Evolutionary conservation across 352 stramenopile species (phyloP), one percentile per base, ranked within the genome.

Genomic region (Globisporangium nodosum): DNA sequence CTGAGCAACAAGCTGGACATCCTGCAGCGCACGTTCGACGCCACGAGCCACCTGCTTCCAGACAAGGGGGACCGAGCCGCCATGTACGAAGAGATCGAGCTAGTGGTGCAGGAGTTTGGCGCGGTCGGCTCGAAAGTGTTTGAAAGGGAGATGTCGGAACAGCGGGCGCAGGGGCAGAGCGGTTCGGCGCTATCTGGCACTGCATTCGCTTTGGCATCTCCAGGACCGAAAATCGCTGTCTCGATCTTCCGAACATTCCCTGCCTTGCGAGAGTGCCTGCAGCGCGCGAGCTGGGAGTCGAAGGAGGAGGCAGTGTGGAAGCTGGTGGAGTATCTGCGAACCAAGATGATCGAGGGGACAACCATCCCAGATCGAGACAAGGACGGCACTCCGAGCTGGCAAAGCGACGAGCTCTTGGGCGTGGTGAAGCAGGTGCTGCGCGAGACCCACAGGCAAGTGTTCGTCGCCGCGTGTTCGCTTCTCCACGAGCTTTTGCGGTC

Each of bases 301-400:
- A 64, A 63, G 11, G 69, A 76, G 49, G 65, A 73, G 20, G 56
- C 60, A 8, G 39, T 76, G 11, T 76, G 68, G 68, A 58, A 54
- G 49, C 31, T 70, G 6, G 49, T 66, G 3, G 57, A 55, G 15
- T 45, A 47, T 13, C 46, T 73, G 12, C 54, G 45, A 21, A 16
- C 43, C 16, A 30, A 30, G 18, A 30, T 6, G 43, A 24, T 27
- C 24, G 24, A 24, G 6, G 12, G 2, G 5, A 15, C 8, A 49
- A 6, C n/a, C 8, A 5, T 15, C 5, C 45, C 15, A 30, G 45
- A 15, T 24, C 45, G 8, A 30, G 20, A 27, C n/a, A 43, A 43
- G 20, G 15, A 12, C 20, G 11, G 45, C 7, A 27, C 18, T n/a
- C 20, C 30, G 18, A 13, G 45, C n/a, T 30, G 5, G n/a, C 45